Conservation (phyloP, 2,329 filamentous ascomycete genomes). For the Hansfordia pulvinata region DNA sequence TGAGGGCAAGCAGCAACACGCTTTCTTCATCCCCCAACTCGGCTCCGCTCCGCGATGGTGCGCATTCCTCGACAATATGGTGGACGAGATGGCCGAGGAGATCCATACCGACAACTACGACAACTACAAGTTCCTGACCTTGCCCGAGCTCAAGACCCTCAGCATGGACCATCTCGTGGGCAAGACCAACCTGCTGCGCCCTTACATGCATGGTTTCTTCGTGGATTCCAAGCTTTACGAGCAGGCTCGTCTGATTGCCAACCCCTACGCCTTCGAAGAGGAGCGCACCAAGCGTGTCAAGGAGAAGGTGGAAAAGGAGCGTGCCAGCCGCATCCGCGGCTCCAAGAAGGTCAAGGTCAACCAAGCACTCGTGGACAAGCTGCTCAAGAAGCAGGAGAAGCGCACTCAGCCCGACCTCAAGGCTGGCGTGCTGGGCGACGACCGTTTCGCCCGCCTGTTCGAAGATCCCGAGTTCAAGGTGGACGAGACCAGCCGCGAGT, state of each 20-base stretch:
- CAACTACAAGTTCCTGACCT: slow-evolving; percentile 96
- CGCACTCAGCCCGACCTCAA: slow-evolving; percentile 41
- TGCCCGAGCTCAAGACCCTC: slow-evolving; percentile 72
- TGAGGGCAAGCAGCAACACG: slow-evolving; percentile 87
- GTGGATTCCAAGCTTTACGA: slow-evolving; percentile 92
- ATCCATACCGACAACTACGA: slow-evolving; percentile 76
- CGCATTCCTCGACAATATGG: slow-evolving; percentile 89
- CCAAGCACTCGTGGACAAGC: slow-evolving; percentile 63
- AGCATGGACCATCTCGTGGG: slow-evolving; percentile 83
- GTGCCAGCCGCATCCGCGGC: slow-evolving; percentile 85
- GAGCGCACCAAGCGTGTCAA: slow-evolving; percentile 83
- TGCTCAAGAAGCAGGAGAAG: slow-evolving; percentile 50
- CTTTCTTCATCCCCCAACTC: slow-evolving; percentile 88
- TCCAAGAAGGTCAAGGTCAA: slow-evolving; percentile 98
- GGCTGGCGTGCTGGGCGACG: slow-evolving; percentile 63
- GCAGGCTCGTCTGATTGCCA: slow-evolving; percentile 81
- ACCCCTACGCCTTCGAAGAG: slow-evolving; percentile 88
- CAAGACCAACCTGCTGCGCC: slow-evolving; percentile 75
- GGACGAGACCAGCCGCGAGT: slow-evolving; percentile 80
- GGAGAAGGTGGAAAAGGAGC: slow-evolving; percentile 92
- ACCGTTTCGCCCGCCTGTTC: slow-evolving; percentile 79
- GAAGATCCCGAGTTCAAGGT: slow-evolving; percentile 87
- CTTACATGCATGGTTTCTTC: slow-evolving; percentile 99
- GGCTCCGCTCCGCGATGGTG: slow-evolving; percentile 94
- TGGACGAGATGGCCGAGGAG: slow-evolving; percentile 95